A percentile compares a stretch with the other conserved stretches of the same genome.
Evolutionary conservation across 768 basidiomycete species (phyloP).

Genomic region (Lactarius pseudohatsudake): DNA sequence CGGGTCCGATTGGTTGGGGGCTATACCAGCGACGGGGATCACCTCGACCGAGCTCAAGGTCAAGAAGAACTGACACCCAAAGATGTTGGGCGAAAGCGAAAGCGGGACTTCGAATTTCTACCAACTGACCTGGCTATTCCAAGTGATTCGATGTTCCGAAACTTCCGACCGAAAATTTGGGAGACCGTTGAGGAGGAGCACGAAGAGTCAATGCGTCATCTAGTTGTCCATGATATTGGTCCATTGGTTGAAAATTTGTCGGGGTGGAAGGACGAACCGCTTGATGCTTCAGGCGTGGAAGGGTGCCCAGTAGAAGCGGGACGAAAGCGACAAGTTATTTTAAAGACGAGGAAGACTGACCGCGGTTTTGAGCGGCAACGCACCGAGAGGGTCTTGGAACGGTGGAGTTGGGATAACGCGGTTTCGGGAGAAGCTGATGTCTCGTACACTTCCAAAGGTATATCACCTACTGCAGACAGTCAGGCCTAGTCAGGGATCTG

Average conservation of each 20-base stretch:
- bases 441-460: neutral
- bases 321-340: conserved; percentile 48
- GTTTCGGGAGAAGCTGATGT: neutral
- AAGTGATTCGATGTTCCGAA: conserved; percentile 28
- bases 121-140: conserved; percentile 23
- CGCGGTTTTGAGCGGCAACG: conserved; percentile 68
- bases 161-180: conserved; percentile 72
- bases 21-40: conserved; percentile 66
- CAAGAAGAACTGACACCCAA: conserved; percentile 36
- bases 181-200: conserved; percentile 49
- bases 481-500: neutral
- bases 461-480: neutral
- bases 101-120: conserved; percentile 29
- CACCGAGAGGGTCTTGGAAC: conserved; percentile 65
- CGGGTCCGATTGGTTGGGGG: conserved; percentile 64
- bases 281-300: conserved; percentile 26
- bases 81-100: conserved; percentile 35
- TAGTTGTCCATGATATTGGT: conserved; percentile 41
- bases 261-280: conserved; percentile 32
- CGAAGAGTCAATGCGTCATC: conserved; percentile 43
- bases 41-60: conserved; percentile 34
- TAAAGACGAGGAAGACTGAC: conserved; percentile 57
- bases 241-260: conserved; percentile 43
- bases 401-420: conserved; percentile 55
- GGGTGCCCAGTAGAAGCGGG: conserved; percentile 41